Conservation (phyloP, 139 green algal genomes). For the Chlorella sp. region DNA sequence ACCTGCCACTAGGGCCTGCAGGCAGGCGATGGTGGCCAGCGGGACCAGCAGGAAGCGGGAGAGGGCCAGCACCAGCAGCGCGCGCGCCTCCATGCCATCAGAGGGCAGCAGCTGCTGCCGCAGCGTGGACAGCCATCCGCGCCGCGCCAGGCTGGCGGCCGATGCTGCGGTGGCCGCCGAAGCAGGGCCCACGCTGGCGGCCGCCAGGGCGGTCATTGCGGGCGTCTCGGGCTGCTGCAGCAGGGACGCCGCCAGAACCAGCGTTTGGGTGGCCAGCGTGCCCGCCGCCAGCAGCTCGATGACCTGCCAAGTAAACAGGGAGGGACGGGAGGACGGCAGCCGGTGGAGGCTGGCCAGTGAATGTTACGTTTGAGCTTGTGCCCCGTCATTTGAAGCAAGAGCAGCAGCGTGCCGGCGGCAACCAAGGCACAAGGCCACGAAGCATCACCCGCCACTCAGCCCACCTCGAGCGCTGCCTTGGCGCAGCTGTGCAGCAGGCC, state of each 20-base stretch:
- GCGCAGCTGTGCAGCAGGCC: slow-evolving; percentile 38
- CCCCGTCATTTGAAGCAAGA: no score
- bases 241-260: slow-evolving; percentile 73
- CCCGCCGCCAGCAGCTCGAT: slow-evolving; percentile 58
- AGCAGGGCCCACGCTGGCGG: not conserved
- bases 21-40: slow-evolving; percentile 30
- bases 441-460: not conserved
- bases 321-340: no score
- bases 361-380: no score
- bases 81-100: slow-evolving; percentile 40
- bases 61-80: slow-evolving; percentile 45
- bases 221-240: slow-evolving; percentile 34
- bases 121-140: slow-evolving; percentile 21
- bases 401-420: no score
- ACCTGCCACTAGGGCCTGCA: slow-evolving; percentile 35
- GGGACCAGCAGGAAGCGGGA: slow-evolving; percentile 61
- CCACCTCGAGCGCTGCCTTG: slow-evolving; percentile 50
- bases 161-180: slow-evolving; percentile 1
- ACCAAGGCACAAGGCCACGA: not conserved
- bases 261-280: slow-evolving; percentile 60
- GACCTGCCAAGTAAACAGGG: not conserved
- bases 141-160: not conserved
- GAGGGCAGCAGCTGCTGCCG: slow-evolving; percentile 19
- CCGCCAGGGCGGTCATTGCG: not conserved
- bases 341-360: no score